Base-by-base conservation (phyloP, 192 early-diverging fungal species). In the Coemansia reversa region DNA sequence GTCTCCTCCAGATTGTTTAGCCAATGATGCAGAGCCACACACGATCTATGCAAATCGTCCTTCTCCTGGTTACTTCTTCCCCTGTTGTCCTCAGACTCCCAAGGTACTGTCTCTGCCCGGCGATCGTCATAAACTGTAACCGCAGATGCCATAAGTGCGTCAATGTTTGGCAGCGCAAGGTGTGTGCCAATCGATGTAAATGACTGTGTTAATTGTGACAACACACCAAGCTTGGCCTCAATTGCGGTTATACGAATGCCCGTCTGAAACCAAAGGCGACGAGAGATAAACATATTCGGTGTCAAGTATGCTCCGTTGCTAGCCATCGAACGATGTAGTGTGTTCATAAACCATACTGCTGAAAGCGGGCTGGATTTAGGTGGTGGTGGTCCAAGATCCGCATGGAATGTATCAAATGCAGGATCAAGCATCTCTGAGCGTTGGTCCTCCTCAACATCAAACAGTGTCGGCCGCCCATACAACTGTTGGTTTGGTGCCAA, bases 221-320 rank as follows among this genome's bases (percentile, higher is more conserved):
- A 47, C 55, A 77, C 82, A 55, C 70, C 55, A 12, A 83, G 69
- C 73, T 83, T 83, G 3, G 69, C 55, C 23, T 83, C 82, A 49
- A 83, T 72, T 19, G 82, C 82, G n/a, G 65, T 54, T 27, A 83
- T 68, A 19, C 82, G 82, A 45, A 79, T 79, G 7, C 77, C 82
- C 2, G 67, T 51, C 57, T 83, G 82, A 70, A 57, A 83, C 82
- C 82, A 83, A 42, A 83, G 47, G 14, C 82, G 76, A 27, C 76
- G 73, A 2, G 82, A 77, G 22, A 83, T 72, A 54, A 59, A 83
- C 58, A 83, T 62, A 24, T 68, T 75, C 11, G 72, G 51, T 2
- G 82, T 83, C 55, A 83, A 30, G 27, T 79, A 64, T 6, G 76
- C 82, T 2, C 82, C 82, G 51, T 60, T 51, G 29, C 57, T 70